Conservation (phyloP, 352 stramenopile genomes). For the Phytophthora vignae region DNA sequence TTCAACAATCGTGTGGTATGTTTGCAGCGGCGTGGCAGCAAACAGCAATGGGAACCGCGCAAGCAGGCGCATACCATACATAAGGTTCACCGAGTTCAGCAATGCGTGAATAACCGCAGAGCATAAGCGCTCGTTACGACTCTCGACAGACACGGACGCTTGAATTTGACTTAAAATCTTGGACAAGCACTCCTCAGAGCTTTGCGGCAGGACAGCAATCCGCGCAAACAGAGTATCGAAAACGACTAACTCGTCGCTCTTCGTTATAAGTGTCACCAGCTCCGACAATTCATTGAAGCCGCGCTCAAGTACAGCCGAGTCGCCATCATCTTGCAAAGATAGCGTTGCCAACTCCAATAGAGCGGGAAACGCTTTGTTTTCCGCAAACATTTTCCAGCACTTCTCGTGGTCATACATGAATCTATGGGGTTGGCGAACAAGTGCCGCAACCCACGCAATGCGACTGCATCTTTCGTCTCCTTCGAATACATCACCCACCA, state of each 20-base stretch:
- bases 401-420: constrained; percentile 62
- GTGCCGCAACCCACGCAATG: constrained; percentile 50
- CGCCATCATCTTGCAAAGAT: constrained; percentile 37
- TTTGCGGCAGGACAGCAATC: constrained; percentile 39
- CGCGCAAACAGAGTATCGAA: constrained; percentile 54
- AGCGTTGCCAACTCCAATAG: constrained; percentile 63
- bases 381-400: constrained; percentile 68
- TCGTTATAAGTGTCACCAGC: constrained; percentile 52
- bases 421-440: constrained; percentile 54
- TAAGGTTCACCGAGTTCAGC: constrained; percentile 64
- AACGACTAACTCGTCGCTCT: constrained; percentile 48
- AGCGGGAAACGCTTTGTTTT: constrained; percentile 50
- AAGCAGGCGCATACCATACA: constrained; percentile 69
- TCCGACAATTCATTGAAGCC: constrained; percentile 53
- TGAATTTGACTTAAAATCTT: constrained; percentile 68
- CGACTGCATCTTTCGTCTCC: constrained; percentile 33
- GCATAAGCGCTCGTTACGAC: constrained; percentile 59
- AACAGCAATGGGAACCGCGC: constrained; percentile 70
- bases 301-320: constrained; percentile 16
- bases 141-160: constrained; percentile 45
- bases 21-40: constrained; percentile 63
- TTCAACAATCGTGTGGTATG: constrained; percentile 86
- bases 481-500: constrained; percentile 66
- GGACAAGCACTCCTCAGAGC: constrained; percentile 43
- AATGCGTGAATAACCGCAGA: constrained; percentile 74